These are phyloP conservation scores for Emergomyces pasteurianus DNA, from an alignment of 2,329 filamentous ascomycete genomes.

Conservation along the genomic window DNA sequence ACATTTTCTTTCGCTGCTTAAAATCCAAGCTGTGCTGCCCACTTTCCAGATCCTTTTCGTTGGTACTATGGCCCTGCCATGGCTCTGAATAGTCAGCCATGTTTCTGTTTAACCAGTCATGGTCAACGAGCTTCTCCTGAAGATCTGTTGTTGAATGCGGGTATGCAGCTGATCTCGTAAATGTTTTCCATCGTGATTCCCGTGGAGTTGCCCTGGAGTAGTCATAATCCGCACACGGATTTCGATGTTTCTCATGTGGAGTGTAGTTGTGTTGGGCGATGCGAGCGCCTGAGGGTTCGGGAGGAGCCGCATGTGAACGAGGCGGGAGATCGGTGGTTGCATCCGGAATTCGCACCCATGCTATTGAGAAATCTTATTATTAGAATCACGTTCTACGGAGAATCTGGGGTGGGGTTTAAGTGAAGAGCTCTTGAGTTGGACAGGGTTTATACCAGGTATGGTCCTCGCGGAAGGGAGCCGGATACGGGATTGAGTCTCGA, in stretches of 20 bases:
- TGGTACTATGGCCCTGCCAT: conserved; percentile 39
- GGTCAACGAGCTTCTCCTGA: conserved; percentile 31
- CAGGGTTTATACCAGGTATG: conserved; percentile 2
- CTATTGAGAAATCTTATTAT: conserved; percentile 3
- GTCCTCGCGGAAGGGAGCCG: background rate
- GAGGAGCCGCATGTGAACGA: conserved; percentile 3
- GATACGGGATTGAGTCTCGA: background rate
- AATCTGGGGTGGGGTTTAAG: background rate
- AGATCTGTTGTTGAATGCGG: conserved; percentile 21
- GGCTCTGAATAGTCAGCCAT: conserved; percentile 34
- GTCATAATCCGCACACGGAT: background rate
- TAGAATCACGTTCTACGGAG: background rate
- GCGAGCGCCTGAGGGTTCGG: conserved; percentile 6
- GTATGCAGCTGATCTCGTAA: conserved; percentile 32
- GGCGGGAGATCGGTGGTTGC: background rate
- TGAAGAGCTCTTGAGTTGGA: background rate
- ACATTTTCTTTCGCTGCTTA: conserved; percentile 40
- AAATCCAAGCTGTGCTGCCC: conserved; percentile 38
- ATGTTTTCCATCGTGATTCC: conserved; percentile 37
- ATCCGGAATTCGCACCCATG: conserved; percentile 10
- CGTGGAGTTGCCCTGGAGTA: conserved; percentile 12
- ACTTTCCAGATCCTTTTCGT: conserved; percentile 40
- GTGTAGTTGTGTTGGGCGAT: conserved; percentile 11
- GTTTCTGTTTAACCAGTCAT: conserved; percentile 36
- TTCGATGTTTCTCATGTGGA: conserved; percentile 1